These are phyloP conservation scores for Chaetomium globosum DNA, from an alignment of 2,329 filamentous ascomycete genomes.

Conservation along the genomic window DNA sequence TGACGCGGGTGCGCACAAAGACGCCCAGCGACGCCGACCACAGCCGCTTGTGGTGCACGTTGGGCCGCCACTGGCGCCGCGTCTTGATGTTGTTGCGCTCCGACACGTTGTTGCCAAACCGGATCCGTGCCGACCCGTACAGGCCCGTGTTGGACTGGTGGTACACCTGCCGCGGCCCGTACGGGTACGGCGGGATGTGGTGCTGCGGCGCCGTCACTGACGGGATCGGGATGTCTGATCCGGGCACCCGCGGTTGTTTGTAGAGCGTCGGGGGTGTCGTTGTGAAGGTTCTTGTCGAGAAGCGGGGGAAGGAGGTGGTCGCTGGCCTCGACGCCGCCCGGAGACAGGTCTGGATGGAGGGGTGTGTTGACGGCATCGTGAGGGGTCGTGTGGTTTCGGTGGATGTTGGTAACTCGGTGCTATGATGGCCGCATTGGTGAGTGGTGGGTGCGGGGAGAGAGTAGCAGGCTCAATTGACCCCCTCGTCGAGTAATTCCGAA, in stretches of 20 bases:
- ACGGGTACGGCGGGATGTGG: conserved; percentile 67
- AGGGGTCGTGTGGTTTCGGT: not conserved
- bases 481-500: not conserved
- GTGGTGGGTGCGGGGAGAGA: not conserved
- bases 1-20: conserved; percentile 68
- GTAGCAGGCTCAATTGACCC: conserved; percentile 15
- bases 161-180: conserved; percentile 69
- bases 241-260: conserved; percentile 35
- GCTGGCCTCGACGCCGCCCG: conserved; percentile 25
- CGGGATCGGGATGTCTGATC: conserved; percentile 47
- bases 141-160: conserved; percentile 79
- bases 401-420: not conserved
- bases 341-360: conserved; percentile 24
- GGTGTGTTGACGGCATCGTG: conserved; percentile 24
- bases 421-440: conserved; percentile 25
- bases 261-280: conserved; percentile 44
- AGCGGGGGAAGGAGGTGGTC: not conserved
- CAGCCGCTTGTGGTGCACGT: conserved; percentile 69
- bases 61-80: conserved; percentile 73
- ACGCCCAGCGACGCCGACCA: conserved; percentile 65
- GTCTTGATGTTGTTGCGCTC: conserved; percentile 70
- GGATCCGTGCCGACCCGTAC: conserved; percentile 70
- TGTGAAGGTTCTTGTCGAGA: conserved; percentile 40
- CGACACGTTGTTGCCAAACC: conserved; percentile 77
- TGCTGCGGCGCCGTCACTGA: conserved; percentile 45